phyloP scores from a whole-genome alignment of 805 yeast genomes.

The Blastobotrys muscicola region DNA sequence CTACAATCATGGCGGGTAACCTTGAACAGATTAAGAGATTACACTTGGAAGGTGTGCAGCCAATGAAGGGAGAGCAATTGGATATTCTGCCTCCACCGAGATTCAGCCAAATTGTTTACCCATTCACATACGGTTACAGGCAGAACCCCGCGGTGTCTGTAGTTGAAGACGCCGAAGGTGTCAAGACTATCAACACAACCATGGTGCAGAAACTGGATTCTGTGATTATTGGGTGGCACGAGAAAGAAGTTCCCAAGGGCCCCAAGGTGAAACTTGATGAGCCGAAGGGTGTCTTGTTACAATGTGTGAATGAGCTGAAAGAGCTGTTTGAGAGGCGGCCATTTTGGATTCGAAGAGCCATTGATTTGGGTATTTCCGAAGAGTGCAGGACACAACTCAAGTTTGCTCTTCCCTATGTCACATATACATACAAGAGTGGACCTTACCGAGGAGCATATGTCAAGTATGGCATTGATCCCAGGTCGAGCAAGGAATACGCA shows the following conservation, averaged over 20 bases:
- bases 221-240: constrained; percentile 24
- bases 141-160: constrained; percentile 54
- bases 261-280: constrained; percentile 34
- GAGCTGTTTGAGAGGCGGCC: constrained; percentile 61
- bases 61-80: constrained; percentile 31
- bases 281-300: constrained; percentile 30
- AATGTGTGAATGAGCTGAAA: constrained; percentile 29
- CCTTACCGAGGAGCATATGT: constrained; percentile 92
- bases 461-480: constrained; percentile 71
- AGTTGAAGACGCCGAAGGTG: constrained; percentile 44
- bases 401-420: constrained; percentile 74
- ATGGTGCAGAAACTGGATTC: constrained; percentile 24
- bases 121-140: constrained; percentile 67
- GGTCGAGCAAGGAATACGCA: constrained; percentile 42
- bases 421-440: constrained; percentile 76
- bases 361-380: constrained; percentile 17
- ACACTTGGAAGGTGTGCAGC: constrained; percentile 18
- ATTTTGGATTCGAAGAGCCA: constrained; percentile 73
- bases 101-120: constrained; percentile 65
- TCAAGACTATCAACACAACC: constrained; percentile 25
- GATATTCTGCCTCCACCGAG: constrained; percentile 82
- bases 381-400: constrained; percentile 41
- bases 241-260: constrained; percentile 25
- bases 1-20: constrained; percentile 36
- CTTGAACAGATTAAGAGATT: constrained; percentile 34